Conservation (phyloP, 331 rosid genomes). For the Quercus lobata region DNA sequence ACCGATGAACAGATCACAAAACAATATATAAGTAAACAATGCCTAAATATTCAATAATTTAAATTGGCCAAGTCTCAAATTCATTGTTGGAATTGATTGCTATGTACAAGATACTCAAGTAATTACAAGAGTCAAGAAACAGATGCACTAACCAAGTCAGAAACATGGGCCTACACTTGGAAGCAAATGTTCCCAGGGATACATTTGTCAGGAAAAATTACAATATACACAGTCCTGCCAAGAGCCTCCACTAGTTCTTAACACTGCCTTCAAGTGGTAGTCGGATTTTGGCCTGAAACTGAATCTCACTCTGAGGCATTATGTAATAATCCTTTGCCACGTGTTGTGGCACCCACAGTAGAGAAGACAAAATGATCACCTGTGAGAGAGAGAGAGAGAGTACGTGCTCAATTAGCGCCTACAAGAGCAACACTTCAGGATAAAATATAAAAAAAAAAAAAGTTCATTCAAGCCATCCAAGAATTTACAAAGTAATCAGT, state of each 20-base stretch:
- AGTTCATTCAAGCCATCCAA: not conserved
- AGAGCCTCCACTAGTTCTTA: slow-evolving; percentile 70
- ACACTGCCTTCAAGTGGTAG: slow-evolving; percentile 50
- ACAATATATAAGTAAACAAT: not conserved
- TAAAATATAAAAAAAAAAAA: not conserved
- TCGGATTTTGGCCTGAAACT: slow-evolving; percentile 48
- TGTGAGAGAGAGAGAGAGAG: not conserved
- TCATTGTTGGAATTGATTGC: slow-evolving; percentile 37
- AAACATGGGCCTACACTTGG: slow-evolving; percentile 81
- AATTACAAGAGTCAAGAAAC: slow-evolving; percentile 68
- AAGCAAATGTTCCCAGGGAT: slow-evolving; percentile 83
- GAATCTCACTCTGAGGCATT: slow-evolving; percentile 37
- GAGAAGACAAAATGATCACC: slow-evolving; percentile 40
- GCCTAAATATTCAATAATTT: not conserved
- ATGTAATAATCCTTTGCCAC: slow-evolving; percentile 24
- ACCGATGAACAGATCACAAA: not conserved
- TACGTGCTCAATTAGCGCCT: not conserved
- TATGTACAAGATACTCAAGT: slow-evolving; percentile 40
- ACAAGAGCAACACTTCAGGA: not conserved
- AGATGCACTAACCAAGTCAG: slow-evolving; percentile 94
- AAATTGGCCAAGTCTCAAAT: slow-evolving; percentile 19
- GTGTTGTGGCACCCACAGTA: slow-evolving; percentile 37
- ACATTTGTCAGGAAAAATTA: slow-evolving; percentile 93
- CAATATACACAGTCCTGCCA: slow-evolving; percentile 93
- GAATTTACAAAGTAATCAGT: not conserved